These are phyloP conservation scores for Yarrowia sp. DNA, from an alignment of 805 yeast species.

Conservation along the genomic window DNA sequence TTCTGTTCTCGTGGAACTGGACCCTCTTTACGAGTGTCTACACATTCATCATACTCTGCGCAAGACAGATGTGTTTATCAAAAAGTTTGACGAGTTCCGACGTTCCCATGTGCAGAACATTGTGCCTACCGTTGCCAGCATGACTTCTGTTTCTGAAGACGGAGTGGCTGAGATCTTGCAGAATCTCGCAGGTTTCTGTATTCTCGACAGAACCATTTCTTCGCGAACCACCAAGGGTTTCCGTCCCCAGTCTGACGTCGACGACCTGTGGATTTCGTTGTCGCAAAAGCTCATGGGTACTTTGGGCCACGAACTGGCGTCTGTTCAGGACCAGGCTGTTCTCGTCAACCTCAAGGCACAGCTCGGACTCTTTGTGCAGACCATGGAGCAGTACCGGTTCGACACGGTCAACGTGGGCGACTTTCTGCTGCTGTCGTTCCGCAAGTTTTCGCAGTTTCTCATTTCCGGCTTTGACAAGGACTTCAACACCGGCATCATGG, in stretches of 20 bases:
- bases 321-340: conserved; percentile 27
- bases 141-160: conserved; percentile 36
- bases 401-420: conserved; percentile 58
- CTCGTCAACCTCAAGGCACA: conserved; percentile 56
- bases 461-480: conserved; percentile 55
- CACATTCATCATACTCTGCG: conserved; percentile 75
- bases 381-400: conserved; percentile 69
- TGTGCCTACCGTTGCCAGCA: conserved; percentile 57
- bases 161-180: conserved; percentile 32
- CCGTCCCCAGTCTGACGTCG: conserved; percentile 58
- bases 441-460: conserved; percentile 55
- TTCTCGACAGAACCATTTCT: conserved; percentile 68
- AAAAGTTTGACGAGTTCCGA: conserved; percentile 68
- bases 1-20: conserved; percentile 52
- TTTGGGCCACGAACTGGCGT: conserved; percentile 29
- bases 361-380: conserved; percentile 68
- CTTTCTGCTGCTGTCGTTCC: conserved; percentile 55
- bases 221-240: conserved; percentile 52
- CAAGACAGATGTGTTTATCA: conserved; percentile 56
- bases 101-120: conserved; percentile 65
- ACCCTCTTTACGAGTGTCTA: conserved; percentile 77
- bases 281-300: conserved; percentile 35
- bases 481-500: conserved; percentile 59
- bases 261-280: conserved; percentile 75
- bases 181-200: conserved; percentile 69